These are phyloP conservation scores for Cercospora zeina DNA, from an alignment of 2,329 filamentous ascomycete genomes.

Conservation along the genomic window DNA sequence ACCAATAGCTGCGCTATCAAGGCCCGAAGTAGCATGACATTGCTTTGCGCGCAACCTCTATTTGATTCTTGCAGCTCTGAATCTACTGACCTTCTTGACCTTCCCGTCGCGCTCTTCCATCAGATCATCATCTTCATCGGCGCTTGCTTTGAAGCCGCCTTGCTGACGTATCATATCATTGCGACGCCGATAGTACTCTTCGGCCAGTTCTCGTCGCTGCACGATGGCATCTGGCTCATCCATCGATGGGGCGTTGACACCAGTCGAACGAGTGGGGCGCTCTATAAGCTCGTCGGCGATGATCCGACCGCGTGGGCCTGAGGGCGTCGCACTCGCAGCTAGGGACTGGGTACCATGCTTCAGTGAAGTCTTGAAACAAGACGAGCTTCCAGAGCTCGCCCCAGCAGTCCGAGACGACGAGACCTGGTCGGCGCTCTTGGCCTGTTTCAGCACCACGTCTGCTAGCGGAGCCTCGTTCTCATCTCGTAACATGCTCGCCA, in stretches of 20 bases:
- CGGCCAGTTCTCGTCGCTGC: conserved; percentile 73
- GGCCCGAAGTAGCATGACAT: not conserved
- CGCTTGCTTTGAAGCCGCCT: conserved; percentile 70
- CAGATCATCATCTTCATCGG: conserved; percentile 63
- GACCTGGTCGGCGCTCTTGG: not conserved
- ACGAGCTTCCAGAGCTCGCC: not conserved
- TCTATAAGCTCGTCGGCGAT: conserved; percentile 58
- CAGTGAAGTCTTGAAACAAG: not conserved
- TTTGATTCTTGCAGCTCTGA: conserved; percentile 42
- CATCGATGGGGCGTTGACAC: conserved; percentile 40
- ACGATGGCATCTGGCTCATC: conserved; percentile 61
- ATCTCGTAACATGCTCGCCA: conserved; percentile 29
- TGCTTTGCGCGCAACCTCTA: not conserved
- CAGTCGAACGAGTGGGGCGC: conserved; percentile 38
- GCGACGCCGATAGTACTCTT: conserved; percentile 78
- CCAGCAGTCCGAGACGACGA: not conserved
- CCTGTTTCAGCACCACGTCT: conserved; percentile 50
- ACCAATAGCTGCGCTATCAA: not conserved
- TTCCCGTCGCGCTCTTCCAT: conserved; percentile 42
- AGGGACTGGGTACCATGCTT: not conserved
- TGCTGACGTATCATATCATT: conserved; percentile 80
- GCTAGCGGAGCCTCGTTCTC: conserved; percentile 29
- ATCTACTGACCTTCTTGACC: conserved; percentile 44
- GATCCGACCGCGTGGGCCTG: conserved; percentile 33
- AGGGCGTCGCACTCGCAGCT: conserved; percentile 11